A percentile compares a stretch with the other conserved stretches of the same genome.
Evolutionary conservation across 306 rosid genomes (phyloP).

Genomic region (Arachis stenosperma): DNA sequence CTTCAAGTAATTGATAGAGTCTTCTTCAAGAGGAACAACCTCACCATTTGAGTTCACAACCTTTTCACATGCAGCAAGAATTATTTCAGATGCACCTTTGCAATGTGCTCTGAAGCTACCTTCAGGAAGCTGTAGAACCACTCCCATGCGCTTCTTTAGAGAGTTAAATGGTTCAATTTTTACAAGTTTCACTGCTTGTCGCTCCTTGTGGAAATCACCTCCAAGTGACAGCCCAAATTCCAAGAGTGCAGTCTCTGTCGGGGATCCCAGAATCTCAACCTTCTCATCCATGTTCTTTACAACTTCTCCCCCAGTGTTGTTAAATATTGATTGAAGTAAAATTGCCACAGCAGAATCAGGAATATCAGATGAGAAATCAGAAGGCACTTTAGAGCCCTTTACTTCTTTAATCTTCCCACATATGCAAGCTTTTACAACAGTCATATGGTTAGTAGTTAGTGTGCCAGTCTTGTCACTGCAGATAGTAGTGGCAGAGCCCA

Average conservation of each 20-base stretch:
- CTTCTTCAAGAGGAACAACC: conserved; percentile 65
- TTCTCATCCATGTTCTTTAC: conserved; percentile 67
- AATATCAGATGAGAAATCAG: conserved; percentile 60
- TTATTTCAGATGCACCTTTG: conserved; percentile 95
- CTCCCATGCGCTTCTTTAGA: conserved; percentile 82
- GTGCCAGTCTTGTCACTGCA: conserved; percentile 99
- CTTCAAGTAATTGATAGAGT: conserved; percentile 54
- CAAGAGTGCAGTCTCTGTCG: conserved; percentile 88
- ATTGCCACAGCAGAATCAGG: conserved; percentile 65
- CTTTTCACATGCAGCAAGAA: conserved; percentile 79
- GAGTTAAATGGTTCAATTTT: conserved; percentile 97
- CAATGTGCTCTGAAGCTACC: conserved; percentile 81
- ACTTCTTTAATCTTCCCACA: conserved; percentile 74
- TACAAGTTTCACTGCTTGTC: conserved; percentile 58
- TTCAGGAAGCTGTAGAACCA: conserved; percentile 69
- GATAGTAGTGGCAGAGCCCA: conserved; percentile 96
- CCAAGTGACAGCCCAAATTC: conserved; percentile 83
- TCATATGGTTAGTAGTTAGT: conserved; percentile 94
- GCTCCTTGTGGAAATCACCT: conserved; percentile 73
- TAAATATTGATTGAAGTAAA: conserved; percentile 85
- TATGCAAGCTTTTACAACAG: conserved; percentile 87
- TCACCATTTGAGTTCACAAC: conserved; percentile 62
- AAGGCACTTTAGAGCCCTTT: conserved; percentile 49
- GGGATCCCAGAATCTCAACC: conserved; percentile 85
- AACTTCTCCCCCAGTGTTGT: conserved; percentile 95